Evolutionary conservation across 305 asterid species (phyloP), one percentile per base, ranked within the genome.

Genomic region (Plantago lanceolata): DNA sequence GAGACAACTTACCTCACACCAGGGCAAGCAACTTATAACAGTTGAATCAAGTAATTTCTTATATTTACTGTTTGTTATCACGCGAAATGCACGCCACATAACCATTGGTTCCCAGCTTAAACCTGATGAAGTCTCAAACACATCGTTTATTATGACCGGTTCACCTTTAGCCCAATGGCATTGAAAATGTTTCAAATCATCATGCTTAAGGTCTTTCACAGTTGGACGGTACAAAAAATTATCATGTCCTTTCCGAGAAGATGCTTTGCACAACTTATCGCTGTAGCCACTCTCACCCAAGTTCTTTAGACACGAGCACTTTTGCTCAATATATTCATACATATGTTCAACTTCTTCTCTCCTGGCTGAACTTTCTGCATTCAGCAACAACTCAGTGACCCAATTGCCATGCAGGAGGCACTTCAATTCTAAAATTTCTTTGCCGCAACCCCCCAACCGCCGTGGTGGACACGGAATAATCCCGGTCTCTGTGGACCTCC

Each of bases 61-160:
- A 11, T 19, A 24, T 18, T 59, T 43, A 19, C 29, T 37, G 49
- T 12, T 58, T 37, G 50, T 35, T 58, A 35, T 35, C 63, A 35
- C 29, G 17, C 63, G 63, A 24, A 18, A 18, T 3, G 68, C 68
- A 19, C 73, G 73, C 73, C 68, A 69, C 64, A 69, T 63, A 70
- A 86, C 95, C 95, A 78, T 84, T 20, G 95, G 95, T 59, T 84
- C 92, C 95, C 95, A 86, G 76, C 95, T 86, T 82, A 84, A 79
- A 40, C 95, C 95, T 68, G 52, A 31, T 16, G 86, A 66, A 43
- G 50, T 21, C 13, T 61, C 52, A 9, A 69, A 60, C 44, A 62
- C 68, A 56, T 69, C 40, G 35, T 29, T 52, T 59, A 69, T 59
- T 9, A 61, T 24, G 8, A 62, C 44, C 0, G 73, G 73, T 40